Conservation (phyloP, 495 filamentous ascomycete genomes). For the Xylaria curta region DNA sequence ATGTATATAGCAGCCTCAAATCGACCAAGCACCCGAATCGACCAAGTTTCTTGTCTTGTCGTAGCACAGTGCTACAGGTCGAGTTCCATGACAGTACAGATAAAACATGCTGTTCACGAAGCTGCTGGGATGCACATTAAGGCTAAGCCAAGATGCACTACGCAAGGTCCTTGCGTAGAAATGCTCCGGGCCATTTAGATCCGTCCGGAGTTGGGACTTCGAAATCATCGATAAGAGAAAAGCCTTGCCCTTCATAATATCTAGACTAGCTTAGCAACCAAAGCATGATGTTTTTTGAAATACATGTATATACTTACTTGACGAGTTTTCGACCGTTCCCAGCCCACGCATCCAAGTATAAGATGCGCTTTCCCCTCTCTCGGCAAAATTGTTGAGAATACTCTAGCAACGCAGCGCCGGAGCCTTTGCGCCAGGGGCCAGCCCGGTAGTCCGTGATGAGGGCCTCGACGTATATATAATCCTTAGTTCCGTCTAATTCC, state of each 20-base stretch:
- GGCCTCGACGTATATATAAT: slow-evolving; percentile 20
- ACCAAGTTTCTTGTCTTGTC: too few species aligned
- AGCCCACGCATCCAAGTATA: slow-evolving; percentile 1
- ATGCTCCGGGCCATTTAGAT: neutral
- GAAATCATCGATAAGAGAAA: neutral
- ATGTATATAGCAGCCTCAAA: too few species aligned
- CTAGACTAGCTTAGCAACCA: slow-evolving; percentile 4
- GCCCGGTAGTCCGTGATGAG: slow-evolving; percentile 15
- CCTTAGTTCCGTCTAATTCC: slow-evolving; percentile 7
- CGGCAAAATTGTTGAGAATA: neutral
- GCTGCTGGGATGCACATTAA: neutral
- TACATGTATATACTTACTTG: slow-evolving; percentile 4
- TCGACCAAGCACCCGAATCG: too few species aligned
- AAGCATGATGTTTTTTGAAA: neutral
- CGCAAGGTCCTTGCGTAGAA: slow-evolving; percentile 3
- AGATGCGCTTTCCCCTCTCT: neutral
- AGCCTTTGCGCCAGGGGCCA: slow-evolving; percentile 13
- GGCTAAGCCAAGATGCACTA: neutral
- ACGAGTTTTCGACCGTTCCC: slow-evolving; percentile 15
- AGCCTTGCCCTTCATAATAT: slow-evolving; percentile 20
- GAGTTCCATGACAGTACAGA: neutral
- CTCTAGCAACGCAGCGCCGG: slow-evolving; percentile 12
- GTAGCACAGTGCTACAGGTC: too few species aligned
- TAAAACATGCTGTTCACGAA: neutral
- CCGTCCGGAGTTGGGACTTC: neutral